Conservation (phyloP, 176 grass and related monocot species). For the Triticum dicoccoides region DNA sequence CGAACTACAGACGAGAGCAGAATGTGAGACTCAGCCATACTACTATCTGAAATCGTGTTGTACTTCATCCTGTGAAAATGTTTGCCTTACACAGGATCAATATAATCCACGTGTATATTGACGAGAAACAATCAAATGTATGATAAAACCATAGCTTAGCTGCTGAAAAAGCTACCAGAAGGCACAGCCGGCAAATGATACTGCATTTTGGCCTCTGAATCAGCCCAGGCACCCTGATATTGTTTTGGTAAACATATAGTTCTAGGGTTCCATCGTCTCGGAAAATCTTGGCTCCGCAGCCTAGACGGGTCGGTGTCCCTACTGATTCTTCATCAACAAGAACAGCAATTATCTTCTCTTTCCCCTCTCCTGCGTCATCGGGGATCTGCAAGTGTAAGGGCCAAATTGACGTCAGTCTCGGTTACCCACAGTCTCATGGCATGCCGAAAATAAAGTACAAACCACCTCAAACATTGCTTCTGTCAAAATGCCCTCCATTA, state of each 20-base stretch:
- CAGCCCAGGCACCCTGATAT: conserved; percentile 16
- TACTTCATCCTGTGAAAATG: conserved; percentile 30
- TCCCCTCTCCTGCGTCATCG: conserved; percentile 30
- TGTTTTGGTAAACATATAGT: conserved; percentile 44
- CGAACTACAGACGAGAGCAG: background rate
- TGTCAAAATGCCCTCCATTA: conserved; percentile 59
- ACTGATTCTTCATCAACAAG: conserved; percentile 70
- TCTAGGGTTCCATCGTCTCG: conserved; percentile 50
- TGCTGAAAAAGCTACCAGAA: conserved; percentile 30
- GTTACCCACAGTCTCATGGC: background rate
- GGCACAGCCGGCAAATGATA: conserved; percentile 22
- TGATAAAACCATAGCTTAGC: conserved; percentile 44
- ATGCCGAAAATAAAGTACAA: background rate
- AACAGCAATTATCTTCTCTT: conserved; percentile 63
- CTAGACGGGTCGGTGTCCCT: conserved; percentile 24
- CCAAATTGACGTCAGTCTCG: background rate
- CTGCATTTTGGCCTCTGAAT: conserved; percentile 12
- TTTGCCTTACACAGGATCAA: conserved; percentile 29
- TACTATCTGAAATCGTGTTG: background rate
- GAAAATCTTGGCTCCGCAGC: conserved; percentile 60
- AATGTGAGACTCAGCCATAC: background rate
- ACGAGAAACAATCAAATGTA: conserved; percentile 34
- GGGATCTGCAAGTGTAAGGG: conserved; percentile 44
- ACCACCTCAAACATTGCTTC: conserved; percentile 79
- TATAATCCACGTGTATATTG: conserved; percentile 21